Percentiles rank a stretch among this genome's conserved stretches.
phyloP scores from a whole-genome alignment of 2,329 filamentous ascomycete species.

The Diaporthe nobilis region DNA sequence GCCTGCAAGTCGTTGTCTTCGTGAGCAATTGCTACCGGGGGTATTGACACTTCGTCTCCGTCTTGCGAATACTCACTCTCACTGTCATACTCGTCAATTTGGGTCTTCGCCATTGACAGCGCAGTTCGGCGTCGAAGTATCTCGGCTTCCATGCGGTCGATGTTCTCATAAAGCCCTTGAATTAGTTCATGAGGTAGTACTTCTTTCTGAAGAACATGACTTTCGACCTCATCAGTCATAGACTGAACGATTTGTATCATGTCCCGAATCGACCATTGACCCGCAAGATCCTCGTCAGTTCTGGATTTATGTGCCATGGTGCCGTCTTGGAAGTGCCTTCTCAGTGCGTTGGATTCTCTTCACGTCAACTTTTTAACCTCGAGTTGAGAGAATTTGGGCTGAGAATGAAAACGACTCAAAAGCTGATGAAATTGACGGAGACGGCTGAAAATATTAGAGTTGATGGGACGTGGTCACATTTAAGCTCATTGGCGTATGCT shows the following conservation, averaged over 20 bases:
- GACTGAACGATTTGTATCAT: accelerated
- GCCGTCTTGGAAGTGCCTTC: background rate
- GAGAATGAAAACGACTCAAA: background rate
- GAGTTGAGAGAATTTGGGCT: too few species aligned
- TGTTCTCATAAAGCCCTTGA: background rate
- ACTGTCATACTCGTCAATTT: background rate
- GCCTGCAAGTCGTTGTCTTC: too few species aligned
- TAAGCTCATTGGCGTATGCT: background rate
- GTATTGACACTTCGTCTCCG: background rate
- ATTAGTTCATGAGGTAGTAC: background rate
- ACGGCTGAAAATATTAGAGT: background rate
- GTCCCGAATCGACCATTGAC: background rate
- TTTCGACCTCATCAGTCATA: background rate
- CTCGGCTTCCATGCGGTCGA: background rate
- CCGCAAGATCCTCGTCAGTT: background rate
- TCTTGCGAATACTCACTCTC: background rate
- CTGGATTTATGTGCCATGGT: background rate
- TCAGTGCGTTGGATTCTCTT: background rate
- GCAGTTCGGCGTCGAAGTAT: background rate
- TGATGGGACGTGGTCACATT: background rate
- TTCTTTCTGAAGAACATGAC: background rate
- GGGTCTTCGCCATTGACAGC: background rate
- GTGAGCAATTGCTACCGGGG: background rate
- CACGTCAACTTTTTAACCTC: background rate
- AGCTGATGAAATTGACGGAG: background rate